phyloP scores from a whole-genome alignment of 345 rosid genomes.

The Rhodomyrtus tomentosa region DNA sequence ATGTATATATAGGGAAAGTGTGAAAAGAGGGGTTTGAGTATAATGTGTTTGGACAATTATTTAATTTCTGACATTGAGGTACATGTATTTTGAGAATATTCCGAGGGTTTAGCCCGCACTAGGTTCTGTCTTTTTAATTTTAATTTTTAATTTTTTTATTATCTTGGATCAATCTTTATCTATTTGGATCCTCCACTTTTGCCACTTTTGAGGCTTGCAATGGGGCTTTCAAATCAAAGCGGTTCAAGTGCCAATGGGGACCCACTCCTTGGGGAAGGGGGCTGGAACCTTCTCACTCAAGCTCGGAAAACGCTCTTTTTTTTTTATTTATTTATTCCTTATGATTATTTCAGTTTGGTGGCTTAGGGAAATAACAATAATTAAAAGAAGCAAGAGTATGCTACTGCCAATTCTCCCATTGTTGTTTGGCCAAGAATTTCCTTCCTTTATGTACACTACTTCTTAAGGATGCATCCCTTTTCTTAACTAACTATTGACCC shows the following conservation, averaged over 20 bases:
- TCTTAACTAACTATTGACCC: not conserved
- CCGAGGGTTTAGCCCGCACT: constrained; percentile 1
- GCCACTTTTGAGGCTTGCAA: not conserved
- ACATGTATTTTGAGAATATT: constrained; percentile 9
- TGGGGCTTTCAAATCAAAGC: not conserved
- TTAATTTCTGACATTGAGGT: not conserved
- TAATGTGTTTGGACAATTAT: not conserved
- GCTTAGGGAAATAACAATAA: not conserved
- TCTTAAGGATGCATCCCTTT: not conserved
- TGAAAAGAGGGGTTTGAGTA: not conserved
- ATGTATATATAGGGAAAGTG: constrained; percentile 18
- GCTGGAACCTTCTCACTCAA: not conserved
- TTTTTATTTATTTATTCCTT: not conserved
- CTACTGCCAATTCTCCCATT: not conserved
- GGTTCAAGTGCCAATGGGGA: not conserved
- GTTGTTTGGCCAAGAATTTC: not conserved
- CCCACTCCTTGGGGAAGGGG: not conserved
- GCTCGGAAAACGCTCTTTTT: not conserved
- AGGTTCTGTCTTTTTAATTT: not conserved
- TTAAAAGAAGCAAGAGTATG: not conserved
- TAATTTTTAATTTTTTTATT: too few relatives aligned
- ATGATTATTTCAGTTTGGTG: not conserved
- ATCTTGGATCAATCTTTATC: not conserved
- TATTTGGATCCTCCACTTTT: not conserved
- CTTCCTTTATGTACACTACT: not conserved